Conservation (phyloP, 2,329 filamentous ascomycete genomes). For the Aspergillus eucalypticola region DNA sequence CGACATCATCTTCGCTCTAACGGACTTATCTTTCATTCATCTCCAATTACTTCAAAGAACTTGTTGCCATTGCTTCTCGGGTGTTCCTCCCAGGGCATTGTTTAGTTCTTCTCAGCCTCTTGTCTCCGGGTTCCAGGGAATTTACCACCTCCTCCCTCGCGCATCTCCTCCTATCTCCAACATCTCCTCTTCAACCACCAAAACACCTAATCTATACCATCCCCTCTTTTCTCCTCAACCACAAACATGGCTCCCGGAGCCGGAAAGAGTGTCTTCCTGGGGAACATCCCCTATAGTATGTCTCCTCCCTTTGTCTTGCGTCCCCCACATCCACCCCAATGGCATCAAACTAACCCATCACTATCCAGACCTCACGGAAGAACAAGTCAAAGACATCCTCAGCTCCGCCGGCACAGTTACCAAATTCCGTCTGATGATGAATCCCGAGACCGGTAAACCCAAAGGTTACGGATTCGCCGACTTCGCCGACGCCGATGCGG, state of each 20-base stretch:
- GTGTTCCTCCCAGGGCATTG: no score
- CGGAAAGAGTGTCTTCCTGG: constrained; percentile 50
- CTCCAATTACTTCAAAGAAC: background rate
- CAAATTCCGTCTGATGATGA: constrained; percentile 91
- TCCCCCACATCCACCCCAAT: constrained; percentile 20
- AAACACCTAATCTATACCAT: constrained; percentile 1
- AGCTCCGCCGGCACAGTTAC: constrained; percentile 85
- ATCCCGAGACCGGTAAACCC: constrained; percentile 88
- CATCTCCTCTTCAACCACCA: background rate
- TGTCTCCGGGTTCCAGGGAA: no score
- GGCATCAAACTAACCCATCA: background rate
- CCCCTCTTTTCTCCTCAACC: background rate
- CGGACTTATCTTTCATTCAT: background rate
- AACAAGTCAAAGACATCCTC: constrained; percentile 93
- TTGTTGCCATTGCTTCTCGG: no score
- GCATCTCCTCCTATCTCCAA: background rate
- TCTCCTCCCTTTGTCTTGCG: constrained; percentile 50
- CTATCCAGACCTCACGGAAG: constrained; percentile 81
- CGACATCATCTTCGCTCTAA: background rate
- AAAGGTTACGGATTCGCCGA: constrained; percentile 98
- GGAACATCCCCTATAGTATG: constrained; percentile 68
- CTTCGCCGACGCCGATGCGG: constrained; percentile 88
- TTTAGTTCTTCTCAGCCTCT: no score
- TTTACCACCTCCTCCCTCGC: background rate
- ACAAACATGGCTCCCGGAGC: constrained; percentile 44